Percentiles rank a stretch among this genome's conserved stretches.
Conservation (phyloP, 2,329 filamentous ascomycete genomes). For the Aspergillus neotritici region DNA sequence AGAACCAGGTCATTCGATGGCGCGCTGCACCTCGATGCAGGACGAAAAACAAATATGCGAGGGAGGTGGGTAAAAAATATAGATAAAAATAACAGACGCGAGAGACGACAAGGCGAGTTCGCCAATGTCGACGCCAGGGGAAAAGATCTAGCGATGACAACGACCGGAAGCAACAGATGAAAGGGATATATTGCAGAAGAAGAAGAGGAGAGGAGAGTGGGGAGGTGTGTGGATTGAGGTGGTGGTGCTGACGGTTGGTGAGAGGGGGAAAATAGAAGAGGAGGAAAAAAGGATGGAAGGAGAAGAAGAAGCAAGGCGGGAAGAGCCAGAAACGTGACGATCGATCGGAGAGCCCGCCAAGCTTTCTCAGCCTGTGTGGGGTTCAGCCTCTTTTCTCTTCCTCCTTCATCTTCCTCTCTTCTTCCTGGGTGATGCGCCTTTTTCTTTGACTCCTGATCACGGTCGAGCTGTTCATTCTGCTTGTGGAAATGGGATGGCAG, state of each 20-base stretch:
- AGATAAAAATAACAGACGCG: neutral
- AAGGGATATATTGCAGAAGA: neutral
- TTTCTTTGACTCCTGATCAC: too few relatives aligned
- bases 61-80: neutral
- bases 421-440: too few relatives aligned
- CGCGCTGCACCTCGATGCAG: conserved; percentile 17
- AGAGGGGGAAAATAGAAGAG: conserved; percentile 3
- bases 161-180: neutral
- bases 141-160: neutral
- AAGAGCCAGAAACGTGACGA: conserved; percentile 8
- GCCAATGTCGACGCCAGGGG: too few relatives aligned
- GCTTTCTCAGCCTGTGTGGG: conserved; percentile 3
- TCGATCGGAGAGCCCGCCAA: conserved; percentile 7
- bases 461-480: too few relatives aligned
- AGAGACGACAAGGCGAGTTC: neutral
- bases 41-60: conserved; percentile 9
- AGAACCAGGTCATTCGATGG: conserved; percentile 7
- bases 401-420: too few relatives aligned
- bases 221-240: neutral
- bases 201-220: neutral
- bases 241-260: neutral
- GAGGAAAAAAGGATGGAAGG: conserved; percentile 4
- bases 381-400: too few relatives aligned
- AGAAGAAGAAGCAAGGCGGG: conserved; percentile 2
- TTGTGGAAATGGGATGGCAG: too few relatives aligned